Evolutionary conservation across 1,139 yeast species (phyloP).

Genomic region (Nakaseomyces bracarensis): DNA sequence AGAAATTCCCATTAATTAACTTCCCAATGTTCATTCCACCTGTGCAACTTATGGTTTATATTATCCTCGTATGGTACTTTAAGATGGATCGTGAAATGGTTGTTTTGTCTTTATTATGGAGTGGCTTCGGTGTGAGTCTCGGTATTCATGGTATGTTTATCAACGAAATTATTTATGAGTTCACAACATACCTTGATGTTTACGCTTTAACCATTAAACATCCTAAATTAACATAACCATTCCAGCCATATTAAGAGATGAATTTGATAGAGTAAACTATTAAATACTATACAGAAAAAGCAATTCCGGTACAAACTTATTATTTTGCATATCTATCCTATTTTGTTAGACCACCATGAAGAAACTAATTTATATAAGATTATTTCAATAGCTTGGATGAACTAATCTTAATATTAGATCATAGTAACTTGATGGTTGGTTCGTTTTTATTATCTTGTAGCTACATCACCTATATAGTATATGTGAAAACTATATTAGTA

Average conservation of each 20-base stretch:
- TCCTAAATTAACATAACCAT: constrained; percentile 45
- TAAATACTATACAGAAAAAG: too few relatives aligned
- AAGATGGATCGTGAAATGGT: constrained; percentile 37
- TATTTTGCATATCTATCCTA: not conserved
- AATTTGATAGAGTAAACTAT: too few relatives aligned
- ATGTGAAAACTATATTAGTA: too few relatives aligned
- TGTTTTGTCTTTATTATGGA: constrained; percentile 49
- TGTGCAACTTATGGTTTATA: constrained; percentile 43
- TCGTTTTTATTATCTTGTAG: not conserved
- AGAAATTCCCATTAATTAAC: constrained; percentile 63
- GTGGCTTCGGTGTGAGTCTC: constrained; percentile 64
- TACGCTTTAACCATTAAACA: constrained; percentile 81
- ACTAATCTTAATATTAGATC: too few relatives aligned
- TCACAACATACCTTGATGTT: constrained; percentile 75
- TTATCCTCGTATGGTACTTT: constrained; percentile 35
- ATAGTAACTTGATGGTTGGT: too few relatives aligned
- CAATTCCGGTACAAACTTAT: too few relatives aligned
- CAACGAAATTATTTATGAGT: constrained; percentile 72
- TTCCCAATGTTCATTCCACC: constrained; percentile 64
- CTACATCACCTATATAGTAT: not conserved
- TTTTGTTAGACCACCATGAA: too few relatives aligned
- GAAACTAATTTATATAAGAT: too few relatives aligned
- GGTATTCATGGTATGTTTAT: constrained; percentile 78
- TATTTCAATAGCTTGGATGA: too few relatives aligned
- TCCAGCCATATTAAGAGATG: too few relatives aligned